Base-by-base conservation (phyloP, 768 basidiomycete species). In the Tylopilus subfusipes region DNA sequence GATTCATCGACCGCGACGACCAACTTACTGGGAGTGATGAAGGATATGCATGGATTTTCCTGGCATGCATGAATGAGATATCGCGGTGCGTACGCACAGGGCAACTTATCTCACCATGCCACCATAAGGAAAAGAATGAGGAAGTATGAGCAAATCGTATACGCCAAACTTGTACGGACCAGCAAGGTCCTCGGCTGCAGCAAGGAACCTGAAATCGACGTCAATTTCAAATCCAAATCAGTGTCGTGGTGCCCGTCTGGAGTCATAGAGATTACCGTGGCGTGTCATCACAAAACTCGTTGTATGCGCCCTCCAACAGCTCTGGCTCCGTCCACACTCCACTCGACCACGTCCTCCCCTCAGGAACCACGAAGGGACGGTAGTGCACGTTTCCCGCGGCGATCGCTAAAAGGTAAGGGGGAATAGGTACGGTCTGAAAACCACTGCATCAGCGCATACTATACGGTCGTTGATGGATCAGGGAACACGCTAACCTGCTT, bases 311-410 rank as follows among this genome's bases (percentile, higher is more conserved):
- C 0, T 92, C 85, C 55, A 97, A 80, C 29, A 86, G 68, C 61
- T 87, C 84, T 0, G 93, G 93, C 72, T 98, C 93, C 1, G 93
- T 84, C 95, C 95, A 98, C 5, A 94, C 80, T 1, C 95, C 95
- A 14, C 78, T 85, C 16, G 73, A 84, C 90, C 96, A 93, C n/a
- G 75, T 64, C 59, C 81, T 86, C 18, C 84, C 88, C 33, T 80
- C 70, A 11, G 79, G 71, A 30, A 74, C 70, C 4, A 79, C 72
- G 66, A 94, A 92, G 0, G 82, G 63, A 12, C 76, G 82, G 70
- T 94, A 95, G 21, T 75, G 78, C 3, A 97, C 72, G 65, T 96
- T 87, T 1, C 94, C 95, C 0, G 82, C 79, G 0, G 95, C 95
- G 50, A 98, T 86, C 3, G 96, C 96, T 46, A 98, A 78, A n/a